phyloP scores from a whole-genome alignment of 2,329 filamentous ascomycete genomes.

The Myriosclerotinia curreyana region DNA sequence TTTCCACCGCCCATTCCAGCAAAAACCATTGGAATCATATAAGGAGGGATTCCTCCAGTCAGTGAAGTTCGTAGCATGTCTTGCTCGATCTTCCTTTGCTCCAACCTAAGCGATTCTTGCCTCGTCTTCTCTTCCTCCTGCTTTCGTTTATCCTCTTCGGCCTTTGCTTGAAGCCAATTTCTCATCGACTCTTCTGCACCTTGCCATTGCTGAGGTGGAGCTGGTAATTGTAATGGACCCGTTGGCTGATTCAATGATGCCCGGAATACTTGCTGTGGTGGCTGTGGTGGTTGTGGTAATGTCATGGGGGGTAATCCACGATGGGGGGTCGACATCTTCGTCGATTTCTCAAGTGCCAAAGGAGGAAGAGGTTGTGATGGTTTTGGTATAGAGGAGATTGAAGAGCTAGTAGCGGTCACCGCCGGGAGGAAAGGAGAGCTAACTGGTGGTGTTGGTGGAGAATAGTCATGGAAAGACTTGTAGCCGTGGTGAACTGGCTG shows the following conservation, averaged over 20 bases:
- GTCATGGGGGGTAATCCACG: conserved; percentile 68
- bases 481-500: conserved; percentile 47
- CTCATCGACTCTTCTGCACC: conserved; percentile 68
- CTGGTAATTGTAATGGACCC: conserved; percentile 52
- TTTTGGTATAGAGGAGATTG: conserved; percentile 35
- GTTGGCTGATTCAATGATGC: conserved; percentile 44
- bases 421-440: conserved; percentile 44
- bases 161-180: conserved; percentile 66
- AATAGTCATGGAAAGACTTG: conserved; percentile 49
- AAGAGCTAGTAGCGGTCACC: conserved; percentile 39
- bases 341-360: conserved; percentile 42
- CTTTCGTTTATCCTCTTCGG: conserved; percentile 68
- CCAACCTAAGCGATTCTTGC: conserved; percentile 63
- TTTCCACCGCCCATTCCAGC: conserved; percentile 65
- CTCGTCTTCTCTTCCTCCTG: conserved; percentile 70
- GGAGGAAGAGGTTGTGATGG: conserved; percentile 37
- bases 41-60: conserved; percentile 66
- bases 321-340: conserved; percentile 65
- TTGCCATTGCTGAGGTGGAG: conserved; percentile 63
- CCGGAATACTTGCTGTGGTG: conserved; percentile 27
- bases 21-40: conserved; percentile 73
- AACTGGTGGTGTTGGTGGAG: conserved; percentile 42
- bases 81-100: conserved; percentile 70
- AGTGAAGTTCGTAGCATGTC: conserved; percentile 69
- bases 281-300: conserved; percentile 45